phyloP scores from a whole-genome alignment of 2,329 filamentous ascomycete genomes.

The Colletotrichum orbiculare region DNA sequence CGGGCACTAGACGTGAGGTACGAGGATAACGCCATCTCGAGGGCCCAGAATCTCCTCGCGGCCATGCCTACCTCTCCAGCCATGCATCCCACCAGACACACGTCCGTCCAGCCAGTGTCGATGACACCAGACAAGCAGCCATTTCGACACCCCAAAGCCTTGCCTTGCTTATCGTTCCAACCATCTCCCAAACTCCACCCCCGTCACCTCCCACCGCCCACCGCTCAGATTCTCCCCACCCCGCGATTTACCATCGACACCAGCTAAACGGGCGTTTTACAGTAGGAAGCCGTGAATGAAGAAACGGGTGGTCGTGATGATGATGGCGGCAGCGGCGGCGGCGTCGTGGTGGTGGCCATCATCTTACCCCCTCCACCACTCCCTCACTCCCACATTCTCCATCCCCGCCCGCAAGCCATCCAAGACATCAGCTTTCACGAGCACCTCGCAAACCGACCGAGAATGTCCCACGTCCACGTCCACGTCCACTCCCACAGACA shows the following conservation, averaged over 20 bases:
- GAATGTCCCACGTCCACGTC: neutral
- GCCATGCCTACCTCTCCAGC: neutral
- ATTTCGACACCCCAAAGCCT: neutral
- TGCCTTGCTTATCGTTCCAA: conserved; percentile 10
- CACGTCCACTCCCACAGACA: neutral
- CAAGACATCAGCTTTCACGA: conserved; percentile 8
- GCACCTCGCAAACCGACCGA: neutral
- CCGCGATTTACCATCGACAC: conserved; percentile 14
- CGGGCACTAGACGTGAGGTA: conserved; percentile 12
- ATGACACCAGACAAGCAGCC: neutral
- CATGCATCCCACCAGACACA: conserved; percentile 6
- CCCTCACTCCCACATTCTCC: too few relatives aligned
- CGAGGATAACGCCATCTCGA: conserved; percentile 6
- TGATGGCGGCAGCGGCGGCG: too few relatives aligned
- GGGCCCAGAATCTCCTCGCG: neutral
- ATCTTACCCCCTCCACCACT: too few relatives aligned
- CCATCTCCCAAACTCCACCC: conserved; percentile 2
- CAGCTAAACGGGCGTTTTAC: conserved; percentile 1
- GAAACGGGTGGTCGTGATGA: too few relatives aligned
- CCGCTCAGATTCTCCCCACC: conserved; percentile 29
- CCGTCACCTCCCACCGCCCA: conserved; percentile 17
- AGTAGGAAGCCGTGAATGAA: neutral
- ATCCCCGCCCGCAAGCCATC: conserved; percentile 2
- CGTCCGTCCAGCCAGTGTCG: neutral
- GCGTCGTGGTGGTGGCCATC: too few relatives aligned